phyloP scores from a whole-genome alignment of 441 rosid genomes.

The Cnidoscolus chayamansa region DNA sequence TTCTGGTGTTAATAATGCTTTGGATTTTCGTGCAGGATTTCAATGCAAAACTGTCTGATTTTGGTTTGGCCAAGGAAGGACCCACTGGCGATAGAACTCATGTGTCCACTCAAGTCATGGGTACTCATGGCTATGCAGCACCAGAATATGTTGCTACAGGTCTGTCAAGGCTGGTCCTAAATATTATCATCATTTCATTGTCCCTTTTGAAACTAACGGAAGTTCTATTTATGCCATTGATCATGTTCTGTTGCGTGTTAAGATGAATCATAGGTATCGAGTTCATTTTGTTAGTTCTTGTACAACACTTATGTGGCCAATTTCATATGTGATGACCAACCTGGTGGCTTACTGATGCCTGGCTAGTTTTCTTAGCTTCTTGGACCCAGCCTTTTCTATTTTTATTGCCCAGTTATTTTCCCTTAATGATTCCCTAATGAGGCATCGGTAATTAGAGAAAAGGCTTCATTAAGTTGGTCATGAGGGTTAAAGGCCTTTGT shows the following conservation, averaged over 20 bases:
- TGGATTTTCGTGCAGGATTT: conserved; percentile 48
- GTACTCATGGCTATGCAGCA: conserved; percentile 87
- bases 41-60: conserved; percentile 93
- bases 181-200: not conserved
- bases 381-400: not conserved
- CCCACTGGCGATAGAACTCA: conserved; percentile 85
- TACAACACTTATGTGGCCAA: not conserved
- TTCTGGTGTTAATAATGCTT: conserved; percentile 18
- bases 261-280: not conserved
- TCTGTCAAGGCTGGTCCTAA: conserved; percentile 22
- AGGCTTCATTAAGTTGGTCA: not conserved
- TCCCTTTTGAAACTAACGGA: not conserved
- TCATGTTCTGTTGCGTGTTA: not conserved
- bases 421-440: not conserved
- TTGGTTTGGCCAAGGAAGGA: conserved; percentile 91
- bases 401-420: not conserved
- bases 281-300: conserved; percentile 9
- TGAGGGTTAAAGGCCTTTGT: not conserved
- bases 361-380: not conserved
- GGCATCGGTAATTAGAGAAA: not conserved
- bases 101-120: conserved; percentile 87
- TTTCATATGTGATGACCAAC: conserved; percentile 5
- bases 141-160: conserved; percentile 90
- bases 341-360: not conserved
- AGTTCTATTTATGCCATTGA: conserved; percentile 6